phyloP scores from a whole-genome alignment of 441 rosid species.

The Corymbia calophylla region DNA sequence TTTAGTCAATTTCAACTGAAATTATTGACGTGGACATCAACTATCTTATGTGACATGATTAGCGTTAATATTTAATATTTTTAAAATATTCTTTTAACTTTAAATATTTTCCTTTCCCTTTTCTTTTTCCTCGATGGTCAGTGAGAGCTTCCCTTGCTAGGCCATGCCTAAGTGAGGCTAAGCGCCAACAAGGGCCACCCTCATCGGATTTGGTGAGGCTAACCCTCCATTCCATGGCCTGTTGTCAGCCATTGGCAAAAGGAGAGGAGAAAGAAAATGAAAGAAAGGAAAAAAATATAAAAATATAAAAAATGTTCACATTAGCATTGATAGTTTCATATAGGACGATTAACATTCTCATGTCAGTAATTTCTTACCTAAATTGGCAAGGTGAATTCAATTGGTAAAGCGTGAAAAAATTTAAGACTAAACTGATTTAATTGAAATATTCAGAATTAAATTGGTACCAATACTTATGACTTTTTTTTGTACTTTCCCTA shows the following conservation, averaged over 20 bases:
- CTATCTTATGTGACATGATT: too few species aligned
- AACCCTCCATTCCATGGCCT: background rate
- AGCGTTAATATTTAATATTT: too few species aligned
- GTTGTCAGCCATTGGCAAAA: rapidly evolving
- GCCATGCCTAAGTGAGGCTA: rapidly evolving
- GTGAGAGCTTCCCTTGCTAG: rapidly evolving
- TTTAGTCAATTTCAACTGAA: rapidly evolving
- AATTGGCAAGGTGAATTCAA: too few species aligned
- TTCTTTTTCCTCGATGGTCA: background rate
- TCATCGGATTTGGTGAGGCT: rapidly evolving
- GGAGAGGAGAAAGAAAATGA: background rate
- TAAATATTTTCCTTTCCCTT: background rate
- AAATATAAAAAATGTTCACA: background rate
- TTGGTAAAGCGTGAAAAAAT: too few species aligned
- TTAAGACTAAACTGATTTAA: too few species aligned
- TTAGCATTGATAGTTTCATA: too few species aligned
- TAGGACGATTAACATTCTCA: too few species aligned
- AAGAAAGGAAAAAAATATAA: too few species aligned
- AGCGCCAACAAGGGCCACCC: background rate
- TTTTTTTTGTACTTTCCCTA: too few species aligned
- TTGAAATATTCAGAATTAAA: too few species aligned
- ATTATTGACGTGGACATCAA: rapidly evolving
- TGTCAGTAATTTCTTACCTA: background rate
- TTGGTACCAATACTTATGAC: rapidly evolving
- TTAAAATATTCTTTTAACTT: too few species aligned